Percentiles rank a stretch among this genome's conserved stretches.
phyloP scores from a whole-genome alignment of 106 monocot species.

The Agapanthus africanus region DNA sequence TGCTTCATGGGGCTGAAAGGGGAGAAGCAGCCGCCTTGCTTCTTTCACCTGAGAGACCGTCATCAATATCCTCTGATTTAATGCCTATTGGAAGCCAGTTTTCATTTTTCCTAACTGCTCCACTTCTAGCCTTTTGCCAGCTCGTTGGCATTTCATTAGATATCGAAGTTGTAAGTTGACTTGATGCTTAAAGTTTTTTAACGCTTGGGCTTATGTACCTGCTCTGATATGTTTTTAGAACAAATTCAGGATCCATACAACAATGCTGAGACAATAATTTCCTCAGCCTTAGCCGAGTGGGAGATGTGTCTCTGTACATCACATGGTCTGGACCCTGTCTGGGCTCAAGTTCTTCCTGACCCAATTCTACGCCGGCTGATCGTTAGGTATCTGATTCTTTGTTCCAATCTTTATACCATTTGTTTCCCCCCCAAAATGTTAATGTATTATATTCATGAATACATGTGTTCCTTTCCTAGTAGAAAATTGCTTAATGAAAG shows the following conservation, averaged over 20 bases:
- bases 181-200: neutral
- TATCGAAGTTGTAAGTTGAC: conserved; percentile 46
- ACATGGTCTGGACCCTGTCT: conserved; percentile 52
- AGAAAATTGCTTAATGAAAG: neutral
- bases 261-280: conserved; percentile 48
- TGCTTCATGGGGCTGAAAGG: conserved; percentile 71
- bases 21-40: conserved; percentile 77
- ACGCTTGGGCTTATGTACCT: conserved; percentile 6
- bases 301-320: conserved; percentile 77
- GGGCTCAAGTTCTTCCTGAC: conserved; percentile 79
- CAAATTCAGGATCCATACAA: conserved; percentile 45
- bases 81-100: conserved; percentile 62
- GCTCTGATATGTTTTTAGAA: conserved; percentile 13
- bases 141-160: conserved; percentile 55
- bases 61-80: conserved; percentile 31
- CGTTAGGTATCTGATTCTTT: conserved; percentile 46
- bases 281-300: conserved; percentile 76
- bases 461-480: neutral
- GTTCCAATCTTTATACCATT: neutral
- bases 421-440: neutral
- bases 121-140: conserved; percentile 77
- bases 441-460: neutral
- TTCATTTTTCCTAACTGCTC: conserved; percentile 88
- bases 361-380: conserved; percentile 85
- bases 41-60: conserved; percentile 63